Evolutionary conservation across 495 filamentous ascomycete genomes (phyloP), one percentile per base, ranked within the genome.

Genomic region (Penicillium cinerascens): DNA sequence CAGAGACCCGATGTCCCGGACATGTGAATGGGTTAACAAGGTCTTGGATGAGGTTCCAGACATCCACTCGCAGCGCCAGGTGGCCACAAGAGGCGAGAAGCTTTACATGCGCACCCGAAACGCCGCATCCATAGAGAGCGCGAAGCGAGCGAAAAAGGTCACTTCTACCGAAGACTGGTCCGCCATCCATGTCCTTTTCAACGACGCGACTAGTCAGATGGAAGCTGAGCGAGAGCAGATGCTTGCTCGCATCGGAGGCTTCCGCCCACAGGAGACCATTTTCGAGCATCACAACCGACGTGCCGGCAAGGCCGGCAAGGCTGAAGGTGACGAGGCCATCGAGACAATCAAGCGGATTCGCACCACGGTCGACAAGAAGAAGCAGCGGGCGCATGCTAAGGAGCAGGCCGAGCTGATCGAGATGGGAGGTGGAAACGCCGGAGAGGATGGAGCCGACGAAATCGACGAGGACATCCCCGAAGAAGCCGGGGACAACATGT

Each of bases 31-130:
- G 80, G 81, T 89, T 16, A 85, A 77, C 39, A 92, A 89, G 63
- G 68, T 92, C 11, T 61, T 96, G 10, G 75, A 81, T 1, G 89
- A 95, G 21, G 81, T 86, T 51, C 70, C 74, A 6, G 95, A 99
- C 62, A 78, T 99, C 11, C 68, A 61, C 6, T 73, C 78, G 1
- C 82, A 96, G 33, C 83, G 81, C 13, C 67, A 69, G 4, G 92
- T 97, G 0, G 83, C 91, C 1, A 71, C 66, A n/a, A 95, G 93
- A 64, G 93, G 91, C 53, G 93, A 97, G 67, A 95, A 88, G 65
- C 82, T 95, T 1, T 99, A 97, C 64, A 75, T 90, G 56, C 87
- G 83, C 55, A 97, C 93, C 0, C 83, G 92, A 18, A 93, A 95
- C 52, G 82, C 90, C 1, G 92, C 93, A 8, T 93, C 95, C 0